Evolutionary conservation across 1,139 yeast genomes (phyloP).

Genomic region (Pichia sorboxylosa): DNA sequence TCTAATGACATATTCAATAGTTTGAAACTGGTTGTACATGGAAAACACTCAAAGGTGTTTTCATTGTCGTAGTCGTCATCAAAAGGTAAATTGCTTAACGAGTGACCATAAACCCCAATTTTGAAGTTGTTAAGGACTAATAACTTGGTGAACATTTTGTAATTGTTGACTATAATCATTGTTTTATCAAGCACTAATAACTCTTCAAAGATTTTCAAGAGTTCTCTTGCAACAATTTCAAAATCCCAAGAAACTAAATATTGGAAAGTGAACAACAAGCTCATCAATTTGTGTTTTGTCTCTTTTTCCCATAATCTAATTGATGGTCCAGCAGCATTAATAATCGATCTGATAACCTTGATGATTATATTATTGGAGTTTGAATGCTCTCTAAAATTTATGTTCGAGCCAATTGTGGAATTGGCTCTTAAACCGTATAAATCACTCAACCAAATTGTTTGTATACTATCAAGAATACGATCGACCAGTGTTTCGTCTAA

Average conservation of each 20-base stretch:
- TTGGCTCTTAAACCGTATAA: conserved; percentile 39
- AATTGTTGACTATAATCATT: conserved; percentile 14
- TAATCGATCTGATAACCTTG: conserved; percentile 17
- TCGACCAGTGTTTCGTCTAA: conserved; percentile 30
- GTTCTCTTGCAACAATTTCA: conserved; percentile 22
- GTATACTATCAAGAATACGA: conserved; percentile 36
- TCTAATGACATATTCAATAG: conserved; percentile 25
- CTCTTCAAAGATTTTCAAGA: conserved; percentile 25
- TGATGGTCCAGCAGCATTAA: conserved; percentile 23
- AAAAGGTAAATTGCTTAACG: conserved; percentile 18
- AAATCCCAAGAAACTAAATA: conserved; percentile 15
- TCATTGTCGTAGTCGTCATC: conserved; percentile 17
- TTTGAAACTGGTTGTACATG: conserved; percentile 25
- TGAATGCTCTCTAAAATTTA: conserved; percentile 31
- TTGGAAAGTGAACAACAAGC: conserved; percentile 17
- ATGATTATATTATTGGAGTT: conserved; percentile 17
- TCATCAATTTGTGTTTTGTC: conserved; percentile 11
- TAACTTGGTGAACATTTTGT: conserved; percentile 17
- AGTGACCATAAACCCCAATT: conserved; percentile 19
- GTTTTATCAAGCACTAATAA: conserved; percentile 23
- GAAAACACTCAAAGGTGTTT: conserved; percentile 24
- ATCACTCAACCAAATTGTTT: conserved; percentile 38
- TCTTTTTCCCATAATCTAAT: conserved; percentile 15
- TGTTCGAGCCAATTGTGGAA: conserved; percentile 34
- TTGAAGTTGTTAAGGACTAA: conserved; percentile 21